Percentiles rank a stretch among this genome's conserved stretches.
phyloP scores from a whole-genome alignment of 2,329 filamentous ascomycete species.

The Trichoderma brevicompactum region DNA sequence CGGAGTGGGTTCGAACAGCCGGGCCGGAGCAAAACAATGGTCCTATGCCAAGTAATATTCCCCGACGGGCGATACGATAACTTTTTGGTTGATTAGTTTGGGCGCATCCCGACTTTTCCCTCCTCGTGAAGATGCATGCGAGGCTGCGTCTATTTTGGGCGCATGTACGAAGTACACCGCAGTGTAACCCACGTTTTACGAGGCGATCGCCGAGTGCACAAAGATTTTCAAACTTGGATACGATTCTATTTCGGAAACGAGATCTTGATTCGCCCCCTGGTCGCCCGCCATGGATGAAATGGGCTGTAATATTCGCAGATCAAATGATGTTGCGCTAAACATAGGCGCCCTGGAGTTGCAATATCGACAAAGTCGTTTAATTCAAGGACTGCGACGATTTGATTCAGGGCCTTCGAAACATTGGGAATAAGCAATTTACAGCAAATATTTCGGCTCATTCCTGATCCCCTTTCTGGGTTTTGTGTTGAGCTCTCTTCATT shows the following conservation, averaged over 20 bases:
- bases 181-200: conserved; percentile 14
- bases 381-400: background rate
- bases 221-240: background rate
- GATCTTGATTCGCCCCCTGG: conserved; percentile 4
- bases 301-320: conserved; percentile 1
- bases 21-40: background rate
- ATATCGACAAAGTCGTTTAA: background rate
- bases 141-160: conserved; percentile 25
- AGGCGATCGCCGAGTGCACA: conserved; percentile 4
- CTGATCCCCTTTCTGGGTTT: background rate
- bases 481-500: background rate
- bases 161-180: background rate
- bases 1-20: too few relatives aligned
- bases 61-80: background rate
- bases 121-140: background rate
- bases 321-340: background rate
- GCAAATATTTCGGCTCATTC: conserved; percentile 18
- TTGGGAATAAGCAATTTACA: conserved; percentile 6
- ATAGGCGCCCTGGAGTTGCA: background rate
- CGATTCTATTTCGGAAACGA: background rate
- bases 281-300: background rate
- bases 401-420: conserved; percentile 19
- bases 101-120: background rate
- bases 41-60: conserved; percentile 2
- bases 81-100: background rate